Base-by-base conservation (phyloP, 306 rosid species). In the Cicer cuneatum region DNA sequence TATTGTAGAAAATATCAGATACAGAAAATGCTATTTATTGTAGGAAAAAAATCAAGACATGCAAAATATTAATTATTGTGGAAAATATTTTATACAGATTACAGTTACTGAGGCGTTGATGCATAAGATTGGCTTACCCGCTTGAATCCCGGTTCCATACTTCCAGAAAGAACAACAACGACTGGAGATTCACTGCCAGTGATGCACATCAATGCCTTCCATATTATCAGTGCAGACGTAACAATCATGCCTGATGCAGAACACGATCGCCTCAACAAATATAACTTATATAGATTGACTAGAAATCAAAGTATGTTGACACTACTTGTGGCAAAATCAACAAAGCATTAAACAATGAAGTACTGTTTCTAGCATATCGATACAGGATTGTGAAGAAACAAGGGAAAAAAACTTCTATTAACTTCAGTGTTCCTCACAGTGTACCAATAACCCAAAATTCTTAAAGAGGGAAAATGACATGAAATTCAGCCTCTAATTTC, bases 81-180 rank as follows among this genome's bases (percentile, higher is more conserved):
- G 15, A 61, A 59, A 33, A 14, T 11, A 24, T 37, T 1, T 14
- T n/a, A 33, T 56, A 65, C 58, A 64, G 0, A 29, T 29, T 29
- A 37, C 4, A 61, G 4, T 8, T 42, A 18, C 67, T 60, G 62
- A 73, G 54, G 45, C 73, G 49, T 67, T 14, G 88, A 85, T 72
- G 61, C 87, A 52, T 7, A 53, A 40, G 8, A 78, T 90, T 79
- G 83, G 82, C 87, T 79, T 57, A 90, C 98, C 76, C 92, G 83
- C 38, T 87, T 82, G 83, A 93, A 89, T 24, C 96, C 97, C 8
- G 96, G 98, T 74, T 93, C 98, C 97, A 93, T 93, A 83, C 98
- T 89, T 68, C 59, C 96, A 66, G 97, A 78, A 74, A 89, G 86
- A 77, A 91, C 98, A 66, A 89, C 93, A 18, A 89, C 92, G 13